Base-by-base conservation (phyloP, 768 basidiomycete species). In the Amylocystis lapponica region DNA sequence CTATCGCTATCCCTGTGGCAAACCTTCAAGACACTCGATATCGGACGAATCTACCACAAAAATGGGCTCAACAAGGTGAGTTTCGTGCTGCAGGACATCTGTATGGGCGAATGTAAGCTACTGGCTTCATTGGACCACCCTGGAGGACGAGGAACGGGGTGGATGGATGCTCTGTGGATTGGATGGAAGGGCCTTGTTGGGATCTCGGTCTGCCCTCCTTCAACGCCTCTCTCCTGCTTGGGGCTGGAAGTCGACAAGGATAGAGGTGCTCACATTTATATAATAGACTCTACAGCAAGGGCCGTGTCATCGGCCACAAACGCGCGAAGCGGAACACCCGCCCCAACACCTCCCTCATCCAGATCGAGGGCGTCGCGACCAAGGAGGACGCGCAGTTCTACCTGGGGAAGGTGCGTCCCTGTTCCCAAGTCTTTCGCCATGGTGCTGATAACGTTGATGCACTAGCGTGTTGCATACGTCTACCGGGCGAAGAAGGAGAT, bases 321-420 rank as follows among this genome's bases (percentile, higher is more conserved):
- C 90, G 96, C 53, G 93, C 89, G 49, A 98, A 98, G 75, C 86
- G 92, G 63, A 97, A 98, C 79, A 77, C 86, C 46, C 79, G 85
- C 62, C 93, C 92, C 62, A 95, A 95, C 77, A 96, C 93, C 49
- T 90, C 91, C 42, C 83, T 99, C 58, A 69, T 99, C 60, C 92
- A 95, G 70, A 90, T 99, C 63, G 96, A 99, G 74, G 95, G 95
- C 61, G 93, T 97, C 45, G 79, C 81, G 52, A 83, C 71, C 59
- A 89, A 93, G 70, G 81, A 95, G 72, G 93, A 95, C 62, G 90
- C 94, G 30, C 85, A 91, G 65, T 95, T 93, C 70, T 99, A 99
- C 79, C 81, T 98, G 50, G 96, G 96, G 63, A 99, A 99, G 86
- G 92, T 96, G 56, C 57, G 79, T 60, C 20, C 20, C 6, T 20